A percentile compares a stretch with the other conserved stretches of the same genome.
Evolutionary conservation across 345 rosid species (phyloP).

Genomic region (Ricinus communis): DNA sequence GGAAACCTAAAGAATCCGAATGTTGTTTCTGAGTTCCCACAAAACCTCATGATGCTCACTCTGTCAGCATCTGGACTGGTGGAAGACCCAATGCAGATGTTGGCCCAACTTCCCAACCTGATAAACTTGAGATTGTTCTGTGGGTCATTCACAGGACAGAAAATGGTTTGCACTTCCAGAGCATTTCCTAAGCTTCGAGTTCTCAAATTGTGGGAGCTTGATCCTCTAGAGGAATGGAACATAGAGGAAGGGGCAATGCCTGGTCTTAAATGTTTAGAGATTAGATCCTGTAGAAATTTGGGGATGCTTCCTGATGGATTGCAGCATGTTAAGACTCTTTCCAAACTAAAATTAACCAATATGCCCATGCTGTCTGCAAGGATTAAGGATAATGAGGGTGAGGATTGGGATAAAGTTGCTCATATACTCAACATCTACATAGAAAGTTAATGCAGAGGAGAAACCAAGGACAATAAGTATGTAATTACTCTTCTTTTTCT

Average conservation of each 20-base stretch:
- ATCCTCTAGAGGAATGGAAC: slow-evolving; percentile 7
- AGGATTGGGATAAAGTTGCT: slow-evolving; percentile 17
- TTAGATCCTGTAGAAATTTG: slow-evolving; percentile 14
- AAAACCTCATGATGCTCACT: slow-evolving; percentile 18
- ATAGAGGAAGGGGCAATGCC: slow-evolving; percentile 14
- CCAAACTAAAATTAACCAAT: slow-evolving; percentile 4
- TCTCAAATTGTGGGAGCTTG: slow-evolving; percentile 8
- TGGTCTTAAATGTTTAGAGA: slow-evolving; percentile 13
- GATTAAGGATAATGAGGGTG: slow-evolving; percentile 6
- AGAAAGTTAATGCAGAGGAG: not conserved
- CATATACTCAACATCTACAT: not conserved
- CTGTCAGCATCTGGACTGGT: slow-evolving; percentile 16
- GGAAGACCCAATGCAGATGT: slow-evolving; percentile 17
- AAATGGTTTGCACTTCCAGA: slow-evolving; percentile 8
- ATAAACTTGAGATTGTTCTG: slow-evolving; percentile 12
- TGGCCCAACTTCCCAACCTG: slow-evolving; percentile 21
- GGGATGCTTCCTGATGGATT: slow-evolving; percentile 23
- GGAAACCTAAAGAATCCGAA: not conserved
- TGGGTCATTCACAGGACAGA: slow-evolving; percentile 2
- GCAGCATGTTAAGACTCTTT: slow-evolving; percentile 8
- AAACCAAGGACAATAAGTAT: not conserved
- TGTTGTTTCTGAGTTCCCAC: slow-evolving; percentile 2
- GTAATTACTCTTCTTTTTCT: not conserved
- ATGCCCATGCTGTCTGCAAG: slow-evolving; percentile 15
- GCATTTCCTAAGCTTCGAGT: slow-evolving; percentile 15